These are phyloP conservation scores for Apophysomyces elegans DNA, from an alignment of 371 early-diverging fungal genomes.

Conservation along the genomic window DNA sequence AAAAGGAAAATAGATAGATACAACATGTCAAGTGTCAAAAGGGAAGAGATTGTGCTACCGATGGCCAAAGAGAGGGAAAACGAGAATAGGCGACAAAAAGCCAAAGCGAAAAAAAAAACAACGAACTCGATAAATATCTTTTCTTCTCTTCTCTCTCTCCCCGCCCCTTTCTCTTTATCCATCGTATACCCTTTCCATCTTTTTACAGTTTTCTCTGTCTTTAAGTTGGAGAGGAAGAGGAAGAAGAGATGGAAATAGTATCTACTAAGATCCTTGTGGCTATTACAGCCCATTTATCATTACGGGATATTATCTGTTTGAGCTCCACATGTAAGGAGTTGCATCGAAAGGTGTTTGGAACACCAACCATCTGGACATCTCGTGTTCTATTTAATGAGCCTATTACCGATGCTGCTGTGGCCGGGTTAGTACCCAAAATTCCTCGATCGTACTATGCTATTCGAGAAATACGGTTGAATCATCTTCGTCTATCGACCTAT, in stretches of 20 bases:
- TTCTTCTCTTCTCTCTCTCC: not conserved
- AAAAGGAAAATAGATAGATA: not conserved
- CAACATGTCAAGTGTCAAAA: slow-evolving; percentile 10
- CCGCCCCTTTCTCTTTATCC: not conserved
- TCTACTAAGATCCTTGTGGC: not conserved
- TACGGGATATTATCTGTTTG: slow-evolving; percentile 5
- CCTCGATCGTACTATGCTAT: slow-evolving; percentile 3
- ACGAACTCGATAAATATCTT: not conserved
- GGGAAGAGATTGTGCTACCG: slow-evolving; percentile 1
- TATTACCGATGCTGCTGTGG: not conserved
- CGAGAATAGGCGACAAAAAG: not conserved
- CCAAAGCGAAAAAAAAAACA: not conserved
- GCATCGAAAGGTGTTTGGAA: not conserved
- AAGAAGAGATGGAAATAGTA: not conserved
- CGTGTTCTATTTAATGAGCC: not conserved
- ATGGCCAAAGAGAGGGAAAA: not conserved
- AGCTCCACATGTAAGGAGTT: not conserved
- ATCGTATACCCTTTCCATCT: not conserved
- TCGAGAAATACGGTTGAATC: not conserved
- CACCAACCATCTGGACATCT: not conserved
- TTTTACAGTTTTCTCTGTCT: no score
- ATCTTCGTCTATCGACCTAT: not conserved
- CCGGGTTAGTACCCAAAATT: not conserved
- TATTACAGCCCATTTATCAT: slow-evolving; percentile 1
- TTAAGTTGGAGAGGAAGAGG: not conserved